A percentile compares a stretch with the other conserved stretches of the same genome.
Conservation (phyloP, 768 basidiomycete genomes). For the Trametes elegans region DNA sequence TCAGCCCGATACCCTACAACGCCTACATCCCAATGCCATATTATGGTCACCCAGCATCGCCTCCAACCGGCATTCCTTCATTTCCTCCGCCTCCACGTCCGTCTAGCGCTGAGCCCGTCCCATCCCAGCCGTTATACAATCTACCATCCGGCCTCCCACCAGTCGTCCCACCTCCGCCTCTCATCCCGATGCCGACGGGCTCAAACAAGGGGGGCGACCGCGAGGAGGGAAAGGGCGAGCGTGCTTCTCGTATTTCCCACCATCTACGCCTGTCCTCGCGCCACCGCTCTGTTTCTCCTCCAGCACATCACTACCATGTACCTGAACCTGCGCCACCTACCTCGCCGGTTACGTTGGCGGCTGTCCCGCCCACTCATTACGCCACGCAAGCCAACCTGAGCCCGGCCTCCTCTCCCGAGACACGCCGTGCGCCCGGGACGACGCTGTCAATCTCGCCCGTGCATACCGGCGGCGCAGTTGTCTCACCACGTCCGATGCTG, state of each 20-base stretch:
- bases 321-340: constrained; percentile 23
- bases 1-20: constrained; percentile 8
- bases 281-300: constrained; percentile 60
- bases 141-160: constrained; percentile 38
- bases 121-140: constrained; percentile 32
- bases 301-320: constrained; percentile 51
- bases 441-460: constrained; percentile 12
- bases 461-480: constrained; percentile 24
- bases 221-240: constrained; percentile 61
- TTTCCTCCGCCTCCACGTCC: constrained; percentile 41
- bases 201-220: constrained; percentile 30
- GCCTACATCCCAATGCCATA: constrained; percentile 4
- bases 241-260: constrained; percentile 55
- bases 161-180: constrained; percentile 31
- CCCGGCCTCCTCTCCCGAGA: constrained; percentile 7
- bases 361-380: neutral
- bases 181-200: constrained; percentile 25
- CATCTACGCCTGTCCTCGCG: constrained; percentile 58
- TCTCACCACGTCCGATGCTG: constrained; percentile 67
- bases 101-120: constrained; percentile 46
- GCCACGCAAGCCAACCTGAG: neutral
- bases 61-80: constrained; percentile 15
- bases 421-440: neutral
- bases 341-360: constrained; percentile 1
- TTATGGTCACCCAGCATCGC: constrained; percentile 9